Base-by-base conservation (phyloP, 108 stramenopile species). In the Aurantiochytrium sp. region DNA sequence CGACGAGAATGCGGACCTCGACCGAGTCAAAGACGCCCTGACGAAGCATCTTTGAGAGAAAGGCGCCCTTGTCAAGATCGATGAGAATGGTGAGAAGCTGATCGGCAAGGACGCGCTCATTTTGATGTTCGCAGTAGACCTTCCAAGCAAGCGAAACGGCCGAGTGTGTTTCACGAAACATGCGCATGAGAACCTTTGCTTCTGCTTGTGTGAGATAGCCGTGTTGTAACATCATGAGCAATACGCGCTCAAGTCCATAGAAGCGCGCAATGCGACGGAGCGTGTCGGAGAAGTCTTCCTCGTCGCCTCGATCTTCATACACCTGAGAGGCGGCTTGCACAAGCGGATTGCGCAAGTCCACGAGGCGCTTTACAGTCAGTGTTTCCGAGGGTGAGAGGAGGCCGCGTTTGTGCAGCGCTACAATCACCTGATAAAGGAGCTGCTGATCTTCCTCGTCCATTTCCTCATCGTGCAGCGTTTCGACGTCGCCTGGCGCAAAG, bases 261-360 rank as follows among this genome's bases (percentile, higher is more conserved):
- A 53, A 53, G 5, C 51, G 49, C n/a, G 76, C 76, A 35, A 83
- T 83, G n/a, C 76, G 45, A 12, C 76, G 45, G 18, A 83, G 51
- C 49, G 76, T 83, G 51, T 83, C 76, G 6, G 76, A 21, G 49
- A 83, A 83, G 76, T 83, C 76, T 28, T 83, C 76, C 51, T 83
- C 76, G 51, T 83, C 76, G 6, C 76, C 76, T 47, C 76, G 6
- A 18, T 83, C 76, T 45, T 83, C 76, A 1, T 83, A 83, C 19
- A 83, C 76, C 51, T 83, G 76, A 35, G 76, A 83, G 51, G 76
- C 76, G 25, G 76, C 76, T 16, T 53, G 76, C 18, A 83, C 76
- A 55, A 83, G 23, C 10, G 76, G 76, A 23, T 53, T 83, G 14
- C 51, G n/a, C 6, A 83, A 16, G 76, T 83, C 76, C 1, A 83